Percentiles rank a stretch among this genome's conserved stretches.
Conservation (phyloP, 176 grass and related monocot species). For the Alloteropsis semialata region DNA sequence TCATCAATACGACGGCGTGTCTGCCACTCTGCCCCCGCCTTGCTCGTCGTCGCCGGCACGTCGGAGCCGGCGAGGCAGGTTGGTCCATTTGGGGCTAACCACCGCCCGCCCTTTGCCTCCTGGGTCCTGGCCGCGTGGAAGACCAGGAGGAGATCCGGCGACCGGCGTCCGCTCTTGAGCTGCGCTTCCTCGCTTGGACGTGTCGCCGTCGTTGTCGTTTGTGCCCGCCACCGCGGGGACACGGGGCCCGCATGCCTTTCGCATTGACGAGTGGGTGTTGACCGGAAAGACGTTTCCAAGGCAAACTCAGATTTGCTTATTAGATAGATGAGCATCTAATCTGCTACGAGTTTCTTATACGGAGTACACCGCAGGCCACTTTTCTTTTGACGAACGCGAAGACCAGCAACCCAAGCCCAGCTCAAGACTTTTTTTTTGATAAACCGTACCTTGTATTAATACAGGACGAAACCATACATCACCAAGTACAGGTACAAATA, state of each 20-base stretch:
- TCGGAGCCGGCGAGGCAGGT: not conserved
- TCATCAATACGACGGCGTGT: not conserved
- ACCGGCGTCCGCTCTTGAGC: not conserved
- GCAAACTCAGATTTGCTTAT: not conserved
- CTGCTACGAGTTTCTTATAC: not conserved
- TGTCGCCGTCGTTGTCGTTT: not conserved
- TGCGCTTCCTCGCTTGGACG: not conserved
- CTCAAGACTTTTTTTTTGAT: too few relatives aligned
- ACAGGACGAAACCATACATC: too few relatives aligned
- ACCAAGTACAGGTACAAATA: too few relatives aligned
- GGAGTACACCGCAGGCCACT: not conserved
- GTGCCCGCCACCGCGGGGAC: not conserved
- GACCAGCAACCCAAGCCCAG: not conserved
- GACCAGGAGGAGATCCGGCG: not conserved
- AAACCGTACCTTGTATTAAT: too few relatives aligned
- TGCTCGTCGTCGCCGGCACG: not conserved
- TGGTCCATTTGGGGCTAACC: not conserved
- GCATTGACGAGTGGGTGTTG: conserved; percentile 13
- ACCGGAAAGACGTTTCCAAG: not conserved
- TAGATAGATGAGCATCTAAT: not conserved
- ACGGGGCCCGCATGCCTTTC: not conserved
- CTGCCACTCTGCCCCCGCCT: not conserved
- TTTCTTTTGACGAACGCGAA: not conserved
- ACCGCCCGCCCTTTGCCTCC: not conserved
- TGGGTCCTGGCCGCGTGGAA: not conserved